Base-by-base conservation (phyloP, 768 basidiomycete species). In the Psilocybe cubensis region DNA sequence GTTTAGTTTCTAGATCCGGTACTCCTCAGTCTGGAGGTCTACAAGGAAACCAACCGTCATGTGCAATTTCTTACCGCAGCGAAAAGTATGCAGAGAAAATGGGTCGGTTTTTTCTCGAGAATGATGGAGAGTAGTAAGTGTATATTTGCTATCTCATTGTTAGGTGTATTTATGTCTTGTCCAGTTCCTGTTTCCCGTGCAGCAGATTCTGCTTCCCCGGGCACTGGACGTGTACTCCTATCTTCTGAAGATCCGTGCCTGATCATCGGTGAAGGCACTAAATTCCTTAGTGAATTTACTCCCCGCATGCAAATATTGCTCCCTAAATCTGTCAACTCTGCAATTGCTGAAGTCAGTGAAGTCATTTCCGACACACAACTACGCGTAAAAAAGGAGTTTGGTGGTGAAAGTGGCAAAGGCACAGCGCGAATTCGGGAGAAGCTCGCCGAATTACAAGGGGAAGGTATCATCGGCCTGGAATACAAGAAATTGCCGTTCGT, bases 121-220 rank as follows among this genome's bases (percentile, higher is more conserved):
- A 73, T 94, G 41, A 92, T 98, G 88, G 86, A 89, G 45, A 91
- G 90, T 68, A 98, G 96, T 98, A 72, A 67, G 83, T 74, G 14
- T 14, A 27, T 44, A 14, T 20, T 55, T 24, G 21, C 18, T 33
- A n/a, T 24, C 40, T 38, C 29, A 28, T 49, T 40, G 24, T 33
- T 49, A 44, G 54, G 38, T 52, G 27, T 28, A 25, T 43, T 68
- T 31, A 35, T 51, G 29, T 25, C 18, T 60, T 47, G 14, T 49
- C 17, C 66, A 97, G 96, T 99, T 61, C 94, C 97, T 52, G 96
- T 98, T 50, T 84, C 86, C 31, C 90, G 97, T 56, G 96, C 97
- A 45, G 90, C 89, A 18, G 97, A 99, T 70, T 81, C 83, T 52
- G 92, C 92, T 18, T 88, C 80, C 65, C 73, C 86, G 18, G 96